Evolutionary conservation across 371 early-diverging fungal species (phyloP).

Genomic region (Chytridium lagenaria): DNA sequence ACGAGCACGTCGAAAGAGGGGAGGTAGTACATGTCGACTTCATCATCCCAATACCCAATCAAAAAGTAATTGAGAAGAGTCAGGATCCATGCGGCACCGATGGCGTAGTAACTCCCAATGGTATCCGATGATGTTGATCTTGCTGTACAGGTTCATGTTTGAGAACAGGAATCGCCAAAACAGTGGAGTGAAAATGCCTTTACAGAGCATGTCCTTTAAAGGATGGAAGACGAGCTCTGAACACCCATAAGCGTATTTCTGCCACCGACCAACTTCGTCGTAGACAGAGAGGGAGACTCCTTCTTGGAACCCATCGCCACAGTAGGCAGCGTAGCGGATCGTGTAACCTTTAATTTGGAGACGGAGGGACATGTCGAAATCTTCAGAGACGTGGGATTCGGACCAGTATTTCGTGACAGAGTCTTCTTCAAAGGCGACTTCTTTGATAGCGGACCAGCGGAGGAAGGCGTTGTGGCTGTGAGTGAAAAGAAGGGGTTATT

Average conservation of each 20-base stretch:
- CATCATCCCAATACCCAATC: constrained; percentile 22
- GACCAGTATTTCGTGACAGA: constrained; percentile 27
- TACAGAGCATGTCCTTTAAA: background rate
- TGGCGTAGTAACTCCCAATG: constrained; percentile 29
- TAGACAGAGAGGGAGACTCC: constrained; percentile 33
- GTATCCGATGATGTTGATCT: constrained; percentile 28
- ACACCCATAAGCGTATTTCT: constrained; percentile 32
- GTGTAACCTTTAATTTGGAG: constrained; percentile 27
- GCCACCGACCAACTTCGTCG: constrained; percentile 30
- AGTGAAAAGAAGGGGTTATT: background rate
- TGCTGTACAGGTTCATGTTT: constrained; percentile 22
- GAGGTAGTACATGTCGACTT: constrained; percentile 26
- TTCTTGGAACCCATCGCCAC: constrained; percentile 24
- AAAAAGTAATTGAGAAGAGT: constrained; percentile 32
- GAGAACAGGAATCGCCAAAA: constrained; percentile 20
- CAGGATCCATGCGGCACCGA: constrained; percentile 33
- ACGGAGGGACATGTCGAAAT: constrained; percentile 36
- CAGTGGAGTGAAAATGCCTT: constrained; percentile 23
- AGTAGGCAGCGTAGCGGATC: constrained; percentile 27
- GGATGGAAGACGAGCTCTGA: constrained; percentile 29
- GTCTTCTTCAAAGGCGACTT: constrained; percentile 28
- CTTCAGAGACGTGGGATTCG: constrained; percentile 33
- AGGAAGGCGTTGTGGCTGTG: constrained; percentile 28
- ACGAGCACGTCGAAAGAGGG: constrained; percentile 27
- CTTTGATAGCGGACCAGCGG: constrained; percentile 31